Conservation (phyloP, 2,329 filamentous ascomycete species). For the Fusarium illudens region DNA sequence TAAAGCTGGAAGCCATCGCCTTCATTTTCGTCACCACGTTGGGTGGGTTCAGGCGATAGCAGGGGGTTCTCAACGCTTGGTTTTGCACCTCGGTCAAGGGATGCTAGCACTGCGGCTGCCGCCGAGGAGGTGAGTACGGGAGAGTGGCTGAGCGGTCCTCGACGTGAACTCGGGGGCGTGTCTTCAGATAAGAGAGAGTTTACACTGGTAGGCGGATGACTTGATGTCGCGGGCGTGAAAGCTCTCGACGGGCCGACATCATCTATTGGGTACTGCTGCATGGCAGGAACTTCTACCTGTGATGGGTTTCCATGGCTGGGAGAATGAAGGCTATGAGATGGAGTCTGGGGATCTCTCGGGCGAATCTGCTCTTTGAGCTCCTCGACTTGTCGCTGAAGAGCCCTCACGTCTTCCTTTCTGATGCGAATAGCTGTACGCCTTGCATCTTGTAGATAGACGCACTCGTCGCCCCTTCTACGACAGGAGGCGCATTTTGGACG, state of each 20-base stretch:
- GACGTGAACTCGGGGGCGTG: background rate
- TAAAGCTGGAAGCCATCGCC: background rate
- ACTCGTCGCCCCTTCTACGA: background rate
- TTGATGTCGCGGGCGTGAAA: background rate
- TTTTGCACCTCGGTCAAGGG: background rate
- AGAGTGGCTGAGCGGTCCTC: background rate
- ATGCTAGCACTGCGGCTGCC: background rate
- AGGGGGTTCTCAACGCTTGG: background rate
- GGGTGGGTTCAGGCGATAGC: background rate
- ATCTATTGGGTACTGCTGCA: background rate
- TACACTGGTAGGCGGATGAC: background rate
- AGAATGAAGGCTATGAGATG: background rate
- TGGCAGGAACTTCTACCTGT: background rate
- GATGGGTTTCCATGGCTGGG: background rate
- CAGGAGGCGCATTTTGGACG: background rate
- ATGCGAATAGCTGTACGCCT: background rate
- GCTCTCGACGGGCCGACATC: background rate
- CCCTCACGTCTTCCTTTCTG: slow-evolving; percentile 1
- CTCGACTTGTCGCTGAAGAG: background rate
- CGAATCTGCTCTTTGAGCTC: slow-evolving; percentile 1
- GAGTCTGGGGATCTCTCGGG: background rate
- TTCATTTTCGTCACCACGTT: background rate
- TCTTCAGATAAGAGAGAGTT: background rate
- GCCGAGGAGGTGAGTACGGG: background rate
- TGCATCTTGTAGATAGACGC: background rate